A percentile compares a stretch with the other conserved stretches of the same genome.
phyloP scores from a whole-genome alignment of 139 green algal genomes.

The Raphidocelis subcapitata region DNA sequence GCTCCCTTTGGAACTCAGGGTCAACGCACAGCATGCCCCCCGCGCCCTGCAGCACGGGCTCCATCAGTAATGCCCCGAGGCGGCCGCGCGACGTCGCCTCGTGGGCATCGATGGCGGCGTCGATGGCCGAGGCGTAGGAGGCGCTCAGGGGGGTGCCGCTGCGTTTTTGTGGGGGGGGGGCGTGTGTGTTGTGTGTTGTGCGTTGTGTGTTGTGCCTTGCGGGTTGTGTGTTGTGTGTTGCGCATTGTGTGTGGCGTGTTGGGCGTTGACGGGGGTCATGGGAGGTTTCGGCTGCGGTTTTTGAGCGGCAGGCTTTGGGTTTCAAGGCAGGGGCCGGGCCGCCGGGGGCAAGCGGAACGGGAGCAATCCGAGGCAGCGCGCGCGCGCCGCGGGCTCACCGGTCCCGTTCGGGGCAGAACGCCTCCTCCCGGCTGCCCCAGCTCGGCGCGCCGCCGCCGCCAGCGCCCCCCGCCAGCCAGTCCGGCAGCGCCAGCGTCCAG shows the following conservation, averaged over 20 bases:
- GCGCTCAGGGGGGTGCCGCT: too few species aligned
- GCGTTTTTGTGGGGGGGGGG: too few species aligned
- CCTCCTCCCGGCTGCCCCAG: constrained; percentile 13
- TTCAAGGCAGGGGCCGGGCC: background rate
- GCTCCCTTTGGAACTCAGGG: constrained; percentile 81
- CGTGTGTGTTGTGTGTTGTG: too few species aligned
- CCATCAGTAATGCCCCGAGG: constrained; percentile 71
- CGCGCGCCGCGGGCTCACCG: background rate
- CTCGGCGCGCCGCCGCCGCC: background rate
- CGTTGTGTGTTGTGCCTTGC: too few species aligned
- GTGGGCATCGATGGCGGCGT: constrained; percentile 31
- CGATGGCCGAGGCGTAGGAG: constrained; percentile 10
- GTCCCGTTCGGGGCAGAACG: background rate
- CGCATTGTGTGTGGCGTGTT: too few species aligned
- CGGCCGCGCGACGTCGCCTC: background rate
- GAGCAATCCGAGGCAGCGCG: too few species aligned
- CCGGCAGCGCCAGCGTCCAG: constrained; percentile 6
- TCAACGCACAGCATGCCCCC: constrained; percentile 96
- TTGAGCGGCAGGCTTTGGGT: too few species aligned
- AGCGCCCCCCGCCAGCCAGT: constrained; percentile 17
- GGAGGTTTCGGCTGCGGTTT: too few species aligned
- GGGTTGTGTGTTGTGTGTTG: too few species aligned
- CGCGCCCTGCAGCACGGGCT: constrained; percentile 89
- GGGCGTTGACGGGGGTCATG: too few species aligned
- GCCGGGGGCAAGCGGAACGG: too few species aligned